Evolutionary conservation across 306 rosid species (phyloP).

Genomic region (Clitoria ternatea): DNA sequence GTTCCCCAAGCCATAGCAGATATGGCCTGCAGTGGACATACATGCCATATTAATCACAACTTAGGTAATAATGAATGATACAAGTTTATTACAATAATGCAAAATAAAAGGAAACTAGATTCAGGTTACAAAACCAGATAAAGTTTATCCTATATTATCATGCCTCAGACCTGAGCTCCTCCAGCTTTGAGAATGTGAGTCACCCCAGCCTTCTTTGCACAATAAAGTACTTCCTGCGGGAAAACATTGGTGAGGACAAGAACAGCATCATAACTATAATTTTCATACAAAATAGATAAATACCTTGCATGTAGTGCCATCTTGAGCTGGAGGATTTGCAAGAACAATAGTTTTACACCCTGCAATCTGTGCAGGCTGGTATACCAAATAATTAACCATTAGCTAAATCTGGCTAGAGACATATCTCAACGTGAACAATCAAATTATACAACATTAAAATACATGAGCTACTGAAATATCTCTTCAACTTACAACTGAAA

Average conservation of each 20-base stretch:
- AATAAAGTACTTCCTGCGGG: constrained; percentile 85
- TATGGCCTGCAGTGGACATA: constrained; percentile 58
- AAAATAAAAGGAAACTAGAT: not conserved
- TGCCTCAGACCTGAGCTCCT: constrained; percentile 87
- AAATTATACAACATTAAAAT: not conserved
- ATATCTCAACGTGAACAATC: constrained; percentile 1
- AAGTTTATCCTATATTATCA: constrained; percentile 5
- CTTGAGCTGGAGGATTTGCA: constrained; percentile 86
- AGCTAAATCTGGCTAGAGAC: constrained; percentile 11
- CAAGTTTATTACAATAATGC: not conserved
- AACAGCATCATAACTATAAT: not conserved
- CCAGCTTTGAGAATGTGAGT: constrained; percentile 98
- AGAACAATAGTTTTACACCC: constrained; percentile 90
- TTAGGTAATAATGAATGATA: not conserved
- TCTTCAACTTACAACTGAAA: constrained; percentile 74
- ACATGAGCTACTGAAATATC: not conserved
- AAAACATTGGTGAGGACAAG: constrained; percentile 20
- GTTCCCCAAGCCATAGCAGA: constrained; percentile 99
- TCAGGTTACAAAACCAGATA: constrained; percentile 3
- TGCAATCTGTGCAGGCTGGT: constrained; percentile 96
- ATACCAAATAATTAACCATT: constrained; percentile 23
- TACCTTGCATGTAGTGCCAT: constrained; percentile 91
- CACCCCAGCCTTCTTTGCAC: constrained; percentile 99
- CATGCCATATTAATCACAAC: not conserved
- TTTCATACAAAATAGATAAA: constrained; percentile 23